Base-by-base conservation (phyloP, 1,284 basidiomycete species). In the Polyporus tsugae region DNA sequence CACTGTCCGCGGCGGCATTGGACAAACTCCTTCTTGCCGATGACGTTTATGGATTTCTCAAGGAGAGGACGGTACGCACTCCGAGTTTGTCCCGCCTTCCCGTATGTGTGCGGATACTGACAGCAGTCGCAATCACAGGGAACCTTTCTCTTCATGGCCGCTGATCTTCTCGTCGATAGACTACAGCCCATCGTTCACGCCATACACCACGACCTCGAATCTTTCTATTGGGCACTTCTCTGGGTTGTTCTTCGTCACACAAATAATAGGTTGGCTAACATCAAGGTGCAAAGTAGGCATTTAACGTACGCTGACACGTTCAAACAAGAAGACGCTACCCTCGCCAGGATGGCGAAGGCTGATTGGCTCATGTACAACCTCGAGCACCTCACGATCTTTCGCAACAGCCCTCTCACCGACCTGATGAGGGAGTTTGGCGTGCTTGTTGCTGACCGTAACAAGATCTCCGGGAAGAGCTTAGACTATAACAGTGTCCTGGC, bases 161-260 rank as follows among this genome's bases (percentile, higher is more conserved):
- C 55, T 22, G 62, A 64, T 0, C 53, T 71, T 4, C 62, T 72
- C 22, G 9, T 6, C 17, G 19, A 6, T 36, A 2, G 0, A 3
- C 2, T 13, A 15, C 19, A 29, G 0, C 6, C 19, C 44, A 36
- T 29, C 22, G 22, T 61, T 9, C 66, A 65, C 17, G 7, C 29
- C 6, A 22, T 55, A 2, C 58, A 33, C 19, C 68, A 66, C 35
- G 70, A 72, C 39, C 41, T 72, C 2, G 63, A 72, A 36, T 71
- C 66, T 0, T 61, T 60, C 60, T 71, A 68, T 42, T 73, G 72
- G 72, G 64, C 67, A 7, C 58, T 73, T 7, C 15, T 71, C 0
- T 73, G 72, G 67, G 49, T 71, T 4, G 52, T 71, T 1, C 52
- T 73, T 1, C 70, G 70, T 1, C 66, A 71, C 25, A 71, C 68